Evolutionary conservation across 2,329 filamentous ascomycete species (phyloP).

Genomic region (Exophiala alcalophila): DNA sequence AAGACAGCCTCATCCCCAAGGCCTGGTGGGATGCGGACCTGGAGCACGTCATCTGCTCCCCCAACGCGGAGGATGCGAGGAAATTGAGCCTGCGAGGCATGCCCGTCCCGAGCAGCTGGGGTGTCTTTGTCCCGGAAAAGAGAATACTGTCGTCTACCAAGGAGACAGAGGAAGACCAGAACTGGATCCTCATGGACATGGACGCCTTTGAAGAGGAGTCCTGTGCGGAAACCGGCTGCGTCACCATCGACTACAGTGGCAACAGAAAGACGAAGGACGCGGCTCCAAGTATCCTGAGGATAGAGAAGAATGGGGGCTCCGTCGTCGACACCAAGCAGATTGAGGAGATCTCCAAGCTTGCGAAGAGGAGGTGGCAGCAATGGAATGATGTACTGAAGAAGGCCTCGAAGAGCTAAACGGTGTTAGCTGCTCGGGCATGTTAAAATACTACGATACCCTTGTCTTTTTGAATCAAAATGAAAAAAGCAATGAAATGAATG

Average conservation of each 20-base stretch:
- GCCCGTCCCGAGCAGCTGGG: constrained; percentile 74
- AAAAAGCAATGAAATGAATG: too few relatives aligned
- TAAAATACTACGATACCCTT: too few relatives aligned
- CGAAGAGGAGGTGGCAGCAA: constrained; percentile 59
- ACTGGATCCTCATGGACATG: constrained; percentile 81
- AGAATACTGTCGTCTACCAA: constrained; percentile 42
- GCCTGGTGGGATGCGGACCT: constrained; percentile 82
- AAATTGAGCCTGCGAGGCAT: constrained; percentile 61
- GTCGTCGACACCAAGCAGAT: constrained; percentile 61
- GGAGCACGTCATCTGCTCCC: constrained; percentile 74
- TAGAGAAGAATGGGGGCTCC: constrained; percentile 82
- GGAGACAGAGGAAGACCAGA: constrained; percentile 47
- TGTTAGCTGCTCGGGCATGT: too few relatives aligned
- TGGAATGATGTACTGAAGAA: constrained; percentile 25
- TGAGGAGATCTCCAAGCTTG: constrained; percentile 57
- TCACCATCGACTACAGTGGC: constrained; percentile 67
- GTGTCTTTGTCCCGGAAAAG: constrained; percentile 67
- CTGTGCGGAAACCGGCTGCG: constrained; percentile 76
- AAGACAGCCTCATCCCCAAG: constrained; percentile 70
- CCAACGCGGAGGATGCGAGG: constrained; percentile 52
- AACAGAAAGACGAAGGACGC: constrained; percentile 54
- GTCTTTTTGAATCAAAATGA: too few relatives aligned
- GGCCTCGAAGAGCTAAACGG: too few relatives aligned
- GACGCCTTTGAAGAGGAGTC: constrained; percentile 85
- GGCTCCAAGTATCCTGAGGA: constrained; percentile 56